Evolutionary conservation across 805 yeast species (phyloP), one percentile per base, ranked within the genome.

Genomic region (Candida arabinofermentans): DNA sequence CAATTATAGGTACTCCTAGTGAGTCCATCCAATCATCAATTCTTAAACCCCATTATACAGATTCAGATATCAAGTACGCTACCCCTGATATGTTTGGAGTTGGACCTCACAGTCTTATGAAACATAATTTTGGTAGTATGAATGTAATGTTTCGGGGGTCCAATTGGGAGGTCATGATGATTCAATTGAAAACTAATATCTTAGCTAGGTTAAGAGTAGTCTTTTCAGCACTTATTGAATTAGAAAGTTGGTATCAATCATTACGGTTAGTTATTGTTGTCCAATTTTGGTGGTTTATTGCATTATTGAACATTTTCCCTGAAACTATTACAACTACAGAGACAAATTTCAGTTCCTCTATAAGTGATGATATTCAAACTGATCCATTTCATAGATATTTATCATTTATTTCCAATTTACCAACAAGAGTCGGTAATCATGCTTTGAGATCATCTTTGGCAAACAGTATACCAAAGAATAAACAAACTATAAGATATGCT

Each of bases 21-120:
- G 34, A 35, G 5, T 53, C 62, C 1, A 27, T 44, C 9, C 56
- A 53, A n/a, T 56, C 63, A 0, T 58, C 63, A 9, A 57, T 60
- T 21, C 45, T 60, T 6, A 50, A 55, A 37, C 65, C 65, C 14
- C 29, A 44, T n/a, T 46, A 52, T 24, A 40, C 39, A n/a, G 47
- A 44, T 18, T 43, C 51, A 2, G 65, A 60, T 36, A 8, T 48
- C 3, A 34, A 39, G 14, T 60, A 50, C 41, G 44, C 56, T 16
- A 43, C 61, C 2, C 13, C 46, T 10, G 45, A 39, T 14, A 49
- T 59, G 44, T 54, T 53, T 43, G 56, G 58, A 2, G 33, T n/a
- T n/a, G n/a, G n/a, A n/a, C n/a, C n/a, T n/a, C n/a, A n/a, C n/a
- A n/a, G n/a, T n/a, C n/a, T n/a, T n/a, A n/a, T n/a, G n/a, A n/a